A percentile compares a stretch with the other conserved stretches of the same genome.
phyloP scores from a whole-genome alignment of 1,139 yeast species.

The Geotrichum klebahnii region DNA sequence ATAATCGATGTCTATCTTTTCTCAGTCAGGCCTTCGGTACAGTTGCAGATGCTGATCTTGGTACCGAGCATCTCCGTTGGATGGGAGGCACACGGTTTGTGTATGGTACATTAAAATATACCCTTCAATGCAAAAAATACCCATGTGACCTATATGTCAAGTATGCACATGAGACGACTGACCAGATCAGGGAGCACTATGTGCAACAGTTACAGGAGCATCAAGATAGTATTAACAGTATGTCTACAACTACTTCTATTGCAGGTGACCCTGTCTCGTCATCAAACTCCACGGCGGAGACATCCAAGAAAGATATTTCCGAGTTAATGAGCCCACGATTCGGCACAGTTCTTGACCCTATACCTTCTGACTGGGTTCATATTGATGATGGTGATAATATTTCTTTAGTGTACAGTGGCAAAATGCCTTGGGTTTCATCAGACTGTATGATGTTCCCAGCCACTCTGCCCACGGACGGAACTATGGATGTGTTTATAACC shows the following conservation, averaged over 20 bases:
- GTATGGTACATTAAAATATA: conserved; percentile 65
- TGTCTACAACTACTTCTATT: too few relatives aligned
- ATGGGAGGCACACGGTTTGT: conserved; percentile 84
- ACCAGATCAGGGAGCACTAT: conserved; percentile 52
- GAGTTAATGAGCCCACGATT: conserved; percentile 25
- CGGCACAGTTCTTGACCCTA: conserved; percentile 43
- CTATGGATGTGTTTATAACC: conserved; percentile 58
- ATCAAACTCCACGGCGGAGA: too few relatives aligned
- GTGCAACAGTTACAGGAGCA: conserved; percentile 29
- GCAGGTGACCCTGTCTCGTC: too few relatives aligned
- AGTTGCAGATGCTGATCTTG: conserved; percentile 90
- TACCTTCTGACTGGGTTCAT: conserved; percentile 66
- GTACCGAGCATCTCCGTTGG: conserved; percentile 86
- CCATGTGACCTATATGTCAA: conserved; percentile 82
- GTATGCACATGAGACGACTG: conserved; percentile 53
- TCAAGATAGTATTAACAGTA: conserved; percentile 18
- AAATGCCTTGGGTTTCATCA: conserved; percentile 82
- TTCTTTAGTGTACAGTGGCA: conserved; percentile 79
- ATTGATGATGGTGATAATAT: conserved; percentile 50
- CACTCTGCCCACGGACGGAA: conserved; percentile 82
- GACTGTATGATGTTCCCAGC: conserved; percentile 90
- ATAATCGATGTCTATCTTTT: conserved; percentile 53
- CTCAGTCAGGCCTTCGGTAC: conserved; percentile 83
- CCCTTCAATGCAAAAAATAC: conserved; percentile 56
- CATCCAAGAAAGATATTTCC: neutral